These are phyloP conservation scores for Calamus simplicifolius DNA, from an alignment of 176 grass and related monocot species.

Conservation along the genomic window DNA sequence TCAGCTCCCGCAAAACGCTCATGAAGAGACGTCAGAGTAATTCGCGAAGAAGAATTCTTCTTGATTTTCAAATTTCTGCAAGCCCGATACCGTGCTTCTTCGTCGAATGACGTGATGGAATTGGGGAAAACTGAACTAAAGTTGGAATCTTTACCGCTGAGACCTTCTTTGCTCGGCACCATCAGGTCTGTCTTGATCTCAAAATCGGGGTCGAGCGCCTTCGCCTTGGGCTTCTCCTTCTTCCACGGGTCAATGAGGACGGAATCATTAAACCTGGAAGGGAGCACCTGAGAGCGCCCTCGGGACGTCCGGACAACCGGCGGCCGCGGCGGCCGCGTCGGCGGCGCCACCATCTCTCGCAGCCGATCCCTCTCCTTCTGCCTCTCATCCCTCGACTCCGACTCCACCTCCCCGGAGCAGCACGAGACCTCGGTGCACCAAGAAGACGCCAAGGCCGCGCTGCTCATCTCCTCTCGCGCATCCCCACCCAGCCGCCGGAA, in stretches of 20 bases:
- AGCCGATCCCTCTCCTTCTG: slow-evolving; percentile 1
- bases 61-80: slow-evolving; percentile 39
- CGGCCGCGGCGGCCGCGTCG: slow-evolving; percentile 20
- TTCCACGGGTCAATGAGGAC: slow-evolving; percentile 85
- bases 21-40: slow-evolving; percentile 38
- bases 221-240: slow-evolving; percentile 57
- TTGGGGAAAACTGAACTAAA: slow-evolving; percentile 18
- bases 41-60: slow-evolving; percentile 44
- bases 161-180: slow-evolving; percentile 19
- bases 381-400: neutral
- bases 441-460: slow-evolving; percentile 7
- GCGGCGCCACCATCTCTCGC: neutral
- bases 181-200: slow-evolving; percentile 22
- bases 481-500: slow-evolving; percentile 32
- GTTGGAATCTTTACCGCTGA: slow-evolving; percentile 18
- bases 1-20: neutral
- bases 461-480: slow-evolving; percentile 17
- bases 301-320: slow-evolving; percentile 74
- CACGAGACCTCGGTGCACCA: slow-evolving; percentile 2
- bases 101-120: slow-evolving; percentile 34
- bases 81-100: slow-evolving; percentile 35
- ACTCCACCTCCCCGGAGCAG: slow-evolving; percentile 7
- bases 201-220: slow-evolving; percentile 18
- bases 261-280: slow-evolving; percentile 86
- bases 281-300: slow-evolving; percentile 57